phyloP scores from a whole-genome alignment of 805 yeast species.

The Wickerhamiella brachini region DNA sequence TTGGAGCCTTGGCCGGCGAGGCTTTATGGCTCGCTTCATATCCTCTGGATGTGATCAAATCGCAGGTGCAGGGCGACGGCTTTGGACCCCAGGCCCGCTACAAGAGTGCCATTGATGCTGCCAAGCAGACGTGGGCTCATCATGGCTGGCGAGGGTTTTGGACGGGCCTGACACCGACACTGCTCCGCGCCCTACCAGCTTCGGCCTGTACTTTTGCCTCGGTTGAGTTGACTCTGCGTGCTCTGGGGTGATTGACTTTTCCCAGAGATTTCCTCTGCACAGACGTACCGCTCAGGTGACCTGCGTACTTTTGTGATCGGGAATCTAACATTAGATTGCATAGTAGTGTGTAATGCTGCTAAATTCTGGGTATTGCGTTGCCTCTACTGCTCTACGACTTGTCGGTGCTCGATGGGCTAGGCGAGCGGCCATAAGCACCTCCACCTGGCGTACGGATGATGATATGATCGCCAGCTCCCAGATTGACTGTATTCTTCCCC shows the following conservation, averaged over 20 bases:
- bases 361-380: too few species aligned
- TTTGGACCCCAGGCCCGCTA: constrained; percentile 26
- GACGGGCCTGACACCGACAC: constrained; percentile 43
- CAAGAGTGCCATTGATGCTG: constrained; percentile 30
- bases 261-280: too few species aligned
- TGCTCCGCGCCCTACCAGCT: constrained; percentile 49
- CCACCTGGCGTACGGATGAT: constrained; percentile 73
- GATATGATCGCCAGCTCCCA: constrained; percentile 50
- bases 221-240: constrained; percentile 52
- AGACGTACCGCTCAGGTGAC: too few species aligned
- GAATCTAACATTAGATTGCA: too few species aligned
- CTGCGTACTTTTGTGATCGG: too few species aligned
- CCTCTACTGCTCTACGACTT: too few species aligned
- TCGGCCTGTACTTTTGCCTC: constrained; percentile 70
- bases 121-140: constrained; percentile 29
- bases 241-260: constrained; percentile 23
- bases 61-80: constrained; percentile 41
- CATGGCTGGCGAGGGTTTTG: constrained; percentile 39
- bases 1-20: constrained; percentile 58
- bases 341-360: too few species aligned
- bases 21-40: constrained; percentile 57
- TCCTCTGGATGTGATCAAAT: constrained; percentile 54
- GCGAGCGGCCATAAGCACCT: constrained; percentile 81
- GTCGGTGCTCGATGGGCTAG: too few species aligned
- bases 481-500: constrained; percentile 52